Evolutionary conservation across 768 basidiomycete species (phyloP).

Genomic region (Cyclocybe cylindracea): DNA sequence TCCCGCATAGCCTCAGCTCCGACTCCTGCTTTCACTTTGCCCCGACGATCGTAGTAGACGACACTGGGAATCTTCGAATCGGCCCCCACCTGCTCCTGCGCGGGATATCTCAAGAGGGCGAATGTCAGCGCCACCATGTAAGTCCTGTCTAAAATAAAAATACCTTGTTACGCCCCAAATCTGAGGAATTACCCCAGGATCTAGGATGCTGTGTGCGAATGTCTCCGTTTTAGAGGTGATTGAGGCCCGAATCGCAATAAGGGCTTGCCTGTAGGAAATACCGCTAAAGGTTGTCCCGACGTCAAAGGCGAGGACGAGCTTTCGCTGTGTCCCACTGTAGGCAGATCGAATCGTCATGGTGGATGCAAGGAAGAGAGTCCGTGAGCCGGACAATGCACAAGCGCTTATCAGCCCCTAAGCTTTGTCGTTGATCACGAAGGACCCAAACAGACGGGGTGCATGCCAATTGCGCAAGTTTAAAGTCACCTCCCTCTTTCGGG

Average conservation of each 20-base stretch:
- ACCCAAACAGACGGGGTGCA: no score
- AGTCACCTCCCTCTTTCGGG: no score
- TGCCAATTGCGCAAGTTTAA: no score
- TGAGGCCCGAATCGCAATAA: not conserved
- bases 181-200: slow-evolving; percentile 25
- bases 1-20: slow-evolving; percentile 49
- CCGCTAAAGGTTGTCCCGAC: slow-evolving; percentile 22
- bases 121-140: not conserved
- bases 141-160: not conserved
- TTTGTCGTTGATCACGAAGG: no score
- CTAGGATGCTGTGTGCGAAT: slow-evolving; percentile 20
- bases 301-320: slow-evolving; percentile 22
- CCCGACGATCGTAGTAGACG: slow-evolving; percentile 45
- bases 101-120: slow-evolving; percentile 41
- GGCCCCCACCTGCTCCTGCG: slow-evolving; percentile 41
- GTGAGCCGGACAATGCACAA: not conserved
- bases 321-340: slow-evolving; percentile 16
- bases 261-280: slow-evolving; percentile 18
- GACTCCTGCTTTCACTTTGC: slow-evolving; percentile 36
- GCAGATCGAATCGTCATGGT: slow-evolving; percentile 11
- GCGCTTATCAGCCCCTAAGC: not conserved
- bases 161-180: slow-evolving; percentile 27
- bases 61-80: slow-evolving; percentile 44
- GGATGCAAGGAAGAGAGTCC: not conserved
- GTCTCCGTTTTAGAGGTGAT: not conserved